Evolutionary conservation across 1,139 yeast genomes (phyloP).

Genomic region (Pneumocystis sp.): DNA sequence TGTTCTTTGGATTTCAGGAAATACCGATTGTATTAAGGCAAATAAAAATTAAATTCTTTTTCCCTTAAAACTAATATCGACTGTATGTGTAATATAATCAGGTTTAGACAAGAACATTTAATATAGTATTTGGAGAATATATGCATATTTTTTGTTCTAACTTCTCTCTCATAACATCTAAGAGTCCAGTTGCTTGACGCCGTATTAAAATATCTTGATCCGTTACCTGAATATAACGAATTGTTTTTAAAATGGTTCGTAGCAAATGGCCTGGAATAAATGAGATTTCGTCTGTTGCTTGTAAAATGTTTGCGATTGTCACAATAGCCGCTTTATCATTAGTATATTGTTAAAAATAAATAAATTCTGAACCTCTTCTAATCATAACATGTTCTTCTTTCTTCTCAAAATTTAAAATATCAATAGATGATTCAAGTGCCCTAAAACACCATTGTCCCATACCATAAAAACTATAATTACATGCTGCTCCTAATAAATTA

Average conservation of each 20-base stretch:
- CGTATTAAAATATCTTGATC: slow-evolving; percentile 15
- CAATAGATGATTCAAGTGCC: slow-evolving; percentile 60
- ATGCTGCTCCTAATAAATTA: slow-evolving; percentile 59
- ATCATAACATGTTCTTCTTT: slow-evolving; percentile 36
- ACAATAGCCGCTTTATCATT: slow-evolving; percentile 43
- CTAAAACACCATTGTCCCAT: slow-evolving; percentile 35
- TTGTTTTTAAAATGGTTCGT: slow-evolving; percentile 10
- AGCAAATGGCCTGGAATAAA: slow-evolving; percentile 14
- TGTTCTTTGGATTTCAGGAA: slow-evolving; percentile 28
- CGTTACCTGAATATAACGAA: slow-evolving; percentile 13
- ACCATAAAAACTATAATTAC: slow-evolving; percentile 46
- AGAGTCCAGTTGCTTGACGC: slow-evolving; percentile 14
- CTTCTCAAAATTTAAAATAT: slow-evolving; percentile 49
- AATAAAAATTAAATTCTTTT: background rate
- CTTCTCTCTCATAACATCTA: slow-evolving; percentile 14
- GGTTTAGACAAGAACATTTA: background rate
- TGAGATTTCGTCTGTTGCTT: slow-evolving; percentile 20
- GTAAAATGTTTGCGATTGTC: slow-evolving; percentile 47
- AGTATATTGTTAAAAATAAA: background rate
- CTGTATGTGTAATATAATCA: background rate
- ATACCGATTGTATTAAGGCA: background rate
- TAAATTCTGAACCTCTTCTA: slow-evolving; percentile 31
- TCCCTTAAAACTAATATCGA: background rate
- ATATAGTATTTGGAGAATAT: background rate
- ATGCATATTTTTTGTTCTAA: slow-evolving; percentile 8